Base-by-base conservation (phyloP, 345 rosid genomes). In the Eucalyptus urophylla region DNA sequence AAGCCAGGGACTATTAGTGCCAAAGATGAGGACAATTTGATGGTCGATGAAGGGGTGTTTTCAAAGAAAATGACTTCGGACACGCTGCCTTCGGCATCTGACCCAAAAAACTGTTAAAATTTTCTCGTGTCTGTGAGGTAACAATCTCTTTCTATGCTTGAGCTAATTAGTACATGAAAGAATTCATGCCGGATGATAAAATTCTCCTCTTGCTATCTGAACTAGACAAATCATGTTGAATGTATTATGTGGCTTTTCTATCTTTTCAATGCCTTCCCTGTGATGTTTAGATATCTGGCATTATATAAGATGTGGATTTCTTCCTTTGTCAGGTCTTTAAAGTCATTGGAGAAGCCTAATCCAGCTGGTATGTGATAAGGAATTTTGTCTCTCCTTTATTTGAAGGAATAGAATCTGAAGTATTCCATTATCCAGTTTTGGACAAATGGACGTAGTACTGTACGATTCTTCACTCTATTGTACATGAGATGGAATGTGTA, bases 1-100 rank as follows among this genome's bases (percentile, higher is more conserved):
- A 93, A 94, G 88, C 95, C 96, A 5, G 92, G 95, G 87, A 88
- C 96, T 16, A 87, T 94, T 58, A 89, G 90, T 91, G 86, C 91
- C 47, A 93, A 91, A 91, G 87, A 90, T 6, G 95, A 92, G 76
- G 96, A 94, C 60, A 91, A 92, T 87, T 87, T 88, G 21, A 89
- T 53, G 21, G 88, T 67, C 86, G 90, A 90, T 19, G 93, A 93
- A 49, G 94, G 92, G 49, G 80, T 89, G 21, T 93, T 92, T 53
- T 90, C 92, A 44, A 92, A 92, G 91, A 95, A 93, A 56, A 94
- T 93, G 89, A 93, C 89, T 90, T 87, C 80, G 7, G 85, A 67
- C 67, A 86, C 91, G 1, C 90, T 87, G 87, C 90, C 94, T 88
- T 86, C 90, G 11, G 89, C 90, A 62, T 90, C 89, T 86, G 88